Evolutionary conservation across 2,329 filamentous ascomycete genomes (phyloP).

Genomic region (Metarhizium anisopliae): DNA sequence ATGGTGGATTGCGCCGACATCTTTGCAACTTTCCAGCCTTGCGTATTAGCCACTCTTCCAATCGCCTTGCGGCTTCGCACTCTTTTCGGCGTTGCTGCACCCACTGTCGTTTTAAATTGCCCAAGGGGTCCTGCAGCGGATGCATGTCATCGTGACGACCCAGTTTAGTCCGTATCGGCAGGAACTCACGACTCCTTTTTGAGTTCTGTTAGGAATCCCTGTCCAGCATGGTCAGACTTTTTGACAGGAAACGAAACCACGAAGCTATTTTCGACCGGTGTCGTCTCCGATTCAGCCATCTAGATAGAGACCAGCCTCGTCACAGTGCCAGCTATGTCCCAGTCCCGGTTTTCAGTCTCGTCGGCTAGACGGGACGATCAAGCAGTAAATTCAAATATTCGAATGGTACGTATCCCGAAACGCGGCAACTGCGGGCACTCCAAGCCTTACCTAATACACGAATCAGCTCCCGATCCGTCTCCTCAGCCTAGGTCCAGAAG

Average conservation of each 20-base stretch:
- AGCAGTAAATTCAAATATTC: conserved; percentile 11
- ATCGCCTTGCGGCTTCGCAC: background rate
- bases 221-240: background rate
- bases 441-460: background rate
- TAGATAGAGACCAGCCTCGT: background rate
- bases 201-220: background rate
- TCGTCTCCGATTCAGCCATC: background rate
- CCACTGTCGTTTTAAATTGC: conserved; percentile 4
- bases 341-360: background rate
- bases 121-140: conserved; percentile 5
- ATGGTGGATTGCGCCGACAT: background rate
- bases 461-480: too few relatives aligned
- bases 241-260: background rate
- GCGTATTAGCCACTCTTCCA: background rate
- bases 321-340: background rate
- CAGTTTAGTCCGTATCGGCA: background rate
- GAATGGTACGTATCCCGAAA: conserved; percentile 6
- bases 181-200: background rate
- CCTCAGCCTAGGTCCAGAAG: too few relatives aligned
- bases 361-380: conserved; percentile 18
- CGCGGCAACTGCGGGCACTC: conserved; percentile 2
- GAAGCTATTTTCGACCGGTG: too few relatives aligned
- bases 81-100: background rate
- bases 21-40: background rate
- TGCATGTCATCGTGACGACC: background rate